Evolutionary conservation across 768 basidiomycete species (phyloP).

Genomic region (Scleroderma citrinum): DNA sequence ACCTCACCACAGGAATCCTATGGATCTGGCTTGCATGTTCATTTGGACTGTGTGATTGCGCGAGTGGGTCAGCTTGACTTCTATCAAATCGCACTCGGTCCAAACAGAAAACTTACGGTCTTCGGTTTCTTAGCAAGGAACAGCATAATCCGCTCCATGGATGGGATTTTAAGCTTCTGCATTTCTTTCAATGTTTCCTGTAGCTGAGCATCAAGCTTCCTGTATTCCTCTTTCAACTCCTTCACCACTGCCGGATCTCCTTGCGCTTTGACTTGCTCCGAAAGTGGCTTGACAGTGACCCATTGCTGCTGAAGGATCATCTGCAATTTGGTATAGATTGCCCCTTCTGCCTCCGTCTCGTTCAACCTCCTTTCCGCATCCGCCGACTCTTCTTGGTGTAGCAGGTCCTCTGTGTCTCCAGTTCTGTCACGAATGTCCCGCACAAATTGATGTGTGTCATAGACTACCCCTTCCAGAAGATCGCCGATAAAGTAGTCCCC

Average conservation of each 20-base stretch:
- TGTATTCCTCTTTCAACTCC: background rate
- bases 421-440: background rate
- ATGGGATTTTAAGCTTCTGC: background rate
- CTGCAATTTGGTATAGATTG: background rate
- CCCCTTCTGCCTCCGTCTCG: background rate
- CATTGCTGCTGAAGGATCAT: background rate
- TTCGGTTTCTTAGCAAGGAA: background rate
- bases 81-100: background rate
- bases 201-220: background rate
- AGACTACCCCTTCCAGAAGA: no score
- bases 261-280: background rate
- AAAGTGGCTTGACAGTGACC: background rate
- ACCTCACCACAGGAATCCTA: conserved; percentile 17
- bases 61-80: background rate
- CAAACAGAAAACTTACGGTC: background rate
- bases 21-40: conserved; percentile 35
- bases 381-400: background rate
- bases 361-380: background rate
- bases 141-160: background rate
- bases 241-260: background rate
- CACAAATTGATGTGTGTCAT: background rate
- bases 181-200: background rate
- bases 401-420: background rate
- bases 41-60: background rate
- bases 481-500: no score